These are phyloP conservation scores for Tricharina praecox DNA, from an alignment of 495 filamentous ascomycete species.

Conservation along the genomic window DNA sequence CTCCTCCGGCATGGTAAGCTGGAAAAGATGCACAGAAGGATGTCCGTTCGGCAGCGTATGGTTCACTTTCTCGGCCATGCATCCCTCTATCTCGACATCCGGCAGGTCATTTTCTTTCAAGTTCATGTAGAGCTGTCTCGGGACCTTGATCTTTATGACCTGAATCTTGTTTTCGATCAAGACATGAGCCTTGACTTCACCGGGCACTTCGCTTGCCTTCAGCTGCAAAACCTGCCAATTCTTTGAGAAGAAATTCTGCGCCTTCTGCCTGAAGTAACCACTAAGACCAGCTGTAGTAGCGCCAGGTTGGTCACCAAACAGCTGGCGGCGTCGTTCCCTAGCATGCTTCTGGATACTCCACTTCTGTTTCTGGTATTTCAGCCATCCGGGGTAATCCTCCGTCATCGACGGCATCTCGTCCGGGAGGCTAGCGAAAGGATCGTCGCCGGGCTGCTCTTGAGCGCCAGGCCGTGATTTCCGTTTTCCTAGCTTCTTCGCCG, in stretches of 20 bases:
- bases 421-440: conserved; percentile 74
- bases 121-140: conserved; percentile 79
- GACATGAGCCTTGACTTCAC: conserved; percentile 74
- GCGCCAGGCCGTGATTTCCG: conserved; percentile 61
- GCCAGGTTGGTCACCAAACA: conserved; percentile 74
- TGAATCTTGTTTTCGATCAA: conserved; percentile 88
- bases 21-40: conserved; percentile 83
- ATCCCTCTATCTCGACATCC: conserved; percentile 73
- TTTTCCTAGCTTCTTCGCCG: conserved; percentile 51
- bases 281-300: conserved; percentile 57
- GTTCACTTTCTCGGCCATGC: conserved; percentile 74
- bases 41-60: conserved; percentile 91
- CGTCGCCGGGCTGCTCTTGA: conserved; percentile 38
- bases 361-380: conserved; percentile 94
- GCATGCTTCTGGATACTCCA: conserved; percentile 98
- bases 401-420: conserved; percentile 69
- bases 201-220: conserved; percentile 57
- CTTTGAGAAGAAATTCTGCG: conserved; percentile 69
- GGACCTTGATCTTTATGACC: conserved; percentile 71
- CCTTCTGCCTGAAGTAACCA: conserved; percentile 76
- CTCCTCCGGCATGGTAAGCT: conserved; percentile 75
- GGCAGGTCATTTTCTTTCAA: conserved; percentile 72
- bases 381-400: conserved; percentile 74
- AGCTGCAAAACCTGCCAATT: conserved; percentile 94
- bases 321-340: conserved; percentile 65